Evolutionary conservation across 192 early-diverging fungal genomes (phyloP), one percentile per base, ranked within the genome.

Genomic region (Backusella liffmaniae): DNA sequence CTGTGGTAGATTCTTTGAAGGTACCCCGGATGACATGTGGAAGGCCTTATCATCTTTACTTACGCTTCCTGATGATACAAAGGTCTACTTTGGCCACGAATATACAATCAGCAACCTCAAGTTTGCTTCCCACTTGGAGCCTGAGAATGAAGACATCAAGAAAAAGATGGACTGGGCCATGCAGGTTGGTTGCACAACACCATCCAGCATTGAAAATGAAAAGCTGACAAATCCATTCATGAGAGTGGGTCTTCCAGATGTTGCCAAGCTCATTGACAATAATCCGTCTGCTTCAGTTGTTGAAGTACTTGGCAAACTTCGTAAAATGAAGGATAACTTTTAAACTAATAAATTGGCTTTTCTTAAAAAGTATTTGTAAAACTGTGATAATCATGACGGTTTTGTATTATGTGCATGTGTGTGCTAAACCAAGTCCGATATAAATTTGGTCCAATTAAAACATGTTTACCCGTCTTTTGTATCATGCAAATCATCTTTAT

Each of bases 1-100:
- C 7, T 98, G 96, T 79, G 97, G 97, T 5, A 79, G 91, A 23
- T 96, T 99, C 78, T 99, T 99, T 83, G 97, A 99, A 79, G 97
- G 96, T 13, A 92, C 91, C 0, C 85, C 94, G 0, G 77, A 84
- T 36, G 91, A 96, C 56, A 98, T 99, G 97, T 82, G 94, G 83
- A 82, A 89, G 37, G 92, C 92, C 10, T 86, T 99, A 30, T 84
- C 85, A 0, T 88, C 85, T 32, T 82, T 99, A 16, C 94, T 85
- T 0, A 67, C 70, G 1, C 84, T 99, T 18, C 96, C 95, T 0
- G 75, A 85, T 12, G 92, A 94, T 37, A 98, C 97, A 0, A 83
- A 88, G 70, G 95, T 98, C 7, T 98, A 92, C 69, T 95, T 92
- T 79, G 95, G 96, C 1, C 96, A 99, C 77, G 97, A 99, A 81